Percentiles rank a stretch among this genome's conserved stretches.
phyloP scores from a whole-genome alignment of 179 eudicot genomes.

The Silene vulgaris region DNA sequence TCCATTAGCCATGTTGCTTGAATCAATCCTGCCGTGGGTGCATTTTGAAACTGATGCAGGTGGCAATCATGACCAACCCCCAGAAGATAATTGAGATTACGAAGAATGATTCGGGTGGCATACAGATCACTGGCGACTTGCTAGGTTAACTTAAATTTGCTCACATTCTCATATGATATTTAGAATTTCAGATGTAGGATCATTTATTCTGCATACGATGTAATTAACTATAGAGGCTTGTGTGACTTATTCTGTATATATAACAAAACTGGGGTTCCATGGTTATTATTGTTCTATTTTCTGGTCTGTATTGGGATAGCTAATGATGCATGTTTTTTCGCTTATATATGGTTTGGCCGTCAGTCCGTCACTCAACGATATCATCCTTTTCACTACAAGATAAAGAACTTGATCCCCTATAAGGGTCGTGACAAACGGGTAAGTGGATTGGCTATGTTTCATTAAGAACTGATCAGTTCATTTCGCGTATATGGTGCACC shows the following conservation, averaged over 20 bases:
- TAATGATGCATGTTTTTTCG: background rate
- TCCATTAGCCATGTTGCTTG: conserved; percentile 68
- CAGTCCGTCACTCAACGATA: background rate
- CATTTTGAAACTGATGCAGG: conserved; percentile 56
- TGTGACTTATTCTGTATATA: conserved; percentile 4
- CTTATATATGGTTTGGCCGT: background rate
- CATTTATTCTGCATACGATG: background rate
- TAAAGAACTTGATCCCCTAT: background rate
- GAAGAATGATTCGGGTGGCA: conserved; percentile 16
- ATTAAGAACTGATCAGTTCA: too few relatives aligned
- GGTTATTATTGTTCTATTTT: background rate
- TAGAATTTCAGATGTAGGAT: conserved; percentile 12
- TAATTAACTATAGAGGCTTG: background rate
- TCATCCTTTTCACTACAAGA: background rate
- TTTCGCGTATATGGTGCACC: too few relatives aligned
- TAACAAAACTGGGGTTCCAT: background rate
- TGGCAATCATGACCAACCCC: conserved; percentile 30
- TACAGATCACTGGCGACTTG: conserved; percentile 1
- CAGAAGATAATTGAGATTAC: conserved; percentile 20
- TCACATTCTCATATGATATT: background rate
- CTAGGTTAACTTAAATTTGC: conserved; percentile 5
- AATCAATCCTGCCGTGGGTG: conserved; percentile 83
- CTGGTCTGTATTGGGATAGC: background rate
- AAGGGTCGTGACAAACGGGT: too few relatives aligned
- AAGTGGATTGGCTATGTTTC: too few relatives aligned